Conservation (phyloP, 116 monocot species). For the Iris pallida region DNA sequence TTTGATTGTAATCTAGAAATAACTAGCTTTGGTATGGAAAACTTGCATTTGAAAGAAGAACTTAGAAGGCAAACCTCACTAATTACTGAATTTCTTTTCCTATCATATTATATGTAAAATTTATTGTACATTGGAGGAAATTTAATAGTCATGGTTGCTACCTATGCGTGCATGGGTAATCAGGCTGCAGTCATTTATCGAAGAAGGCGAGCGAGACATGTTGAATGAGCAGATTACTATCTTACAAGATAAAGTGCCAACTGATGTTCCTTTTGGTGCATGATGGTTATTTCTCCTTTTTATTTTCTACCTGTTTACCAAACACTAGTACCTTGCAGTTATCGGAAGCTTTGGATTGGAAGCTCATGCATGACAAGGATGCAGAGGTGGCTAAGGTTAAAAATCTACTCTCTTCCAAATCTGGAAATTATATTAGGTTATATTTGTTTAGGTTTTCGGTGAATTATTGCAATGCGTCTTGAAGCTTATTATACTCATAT, state of each 20-base stretch:
- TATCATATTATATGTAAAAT: not conserved
- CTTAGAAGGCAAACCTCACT: constrained; percentile 52
- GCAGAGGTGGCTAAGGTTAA: constrained; percentile 41
- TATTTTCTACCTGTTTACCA: constrained; percentile 10
- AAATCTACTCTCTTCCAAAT: not conserved
- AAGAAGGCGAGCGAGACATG: constrained; percentile 84
- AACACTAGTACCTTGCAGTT: constrained; percentile 42
- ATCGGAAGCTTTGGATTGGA: constrained; percentile 96
- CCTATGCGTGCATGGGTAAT: constrained; percentile 1
- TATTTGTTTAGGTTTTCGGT: not conserved
- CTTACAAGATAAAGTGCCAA: constrained; percentile 81
- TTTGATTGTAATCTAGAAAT: constrained; percentile 82
- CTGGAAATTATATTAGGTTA: not conserved
- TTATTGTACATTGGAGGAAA: not conserved
- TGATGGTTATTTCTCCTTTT: not conserved
- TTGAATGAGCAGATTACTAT: constrained; percentile 71
- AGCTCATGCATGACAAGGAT: constrained; percentile 89
- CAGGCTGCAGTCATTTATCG: constrained; percentile 84
- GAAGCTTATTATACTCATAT: too few relatives aligned
- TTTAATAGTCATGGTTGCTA: constrained; percentile 4
- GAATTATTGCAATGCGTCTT: too few relatives aligned
- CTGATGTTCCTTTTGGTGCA: not conserved
- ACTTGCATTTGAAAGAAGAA: constrained; percentile 81
- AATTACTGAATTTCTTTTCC: not conserved
- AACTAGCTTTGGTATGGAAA: constrained; percentile 96